Conservation (phyloP, 257 asterid genomes). For the Nicotiana tomentosiformis region DNA sequence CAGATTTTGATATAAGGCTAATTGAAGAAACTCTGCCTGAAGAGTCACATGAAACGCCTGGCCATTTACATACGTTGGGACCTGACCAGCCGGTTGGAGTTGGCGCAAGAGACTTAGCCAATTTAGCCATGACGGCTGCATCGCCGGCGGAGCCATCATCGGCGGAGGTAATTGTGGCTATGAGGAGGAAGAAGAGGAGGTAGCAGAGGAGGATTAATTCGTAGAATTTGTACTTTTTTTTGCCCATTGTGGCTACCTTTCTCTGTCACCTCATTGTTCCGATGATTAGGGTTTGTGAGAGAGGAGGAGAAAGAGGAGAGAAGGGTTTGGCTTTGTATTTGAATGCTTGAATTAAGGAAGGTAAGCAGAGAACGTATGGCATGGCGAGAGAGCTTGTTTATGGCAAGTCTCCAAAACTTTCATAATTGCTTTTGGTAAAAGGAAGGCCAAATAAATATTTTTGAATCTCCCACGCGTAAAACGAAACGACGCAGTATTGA, state of each 20-base stretch:
- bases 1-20: constrained; percentile 33
- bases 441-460: neutral
- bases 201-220: constrained; percentile 10
- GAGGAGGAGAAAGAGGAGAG: constrained; percentile 4
- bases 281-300: constrained; percentile 9
- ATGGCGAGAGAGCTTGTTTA: constrained; percentile 10
- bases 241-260: constrained; percentile 26
- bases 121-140: constrained; percentile 45
- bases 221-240: constrained; percentile 23
- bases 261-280: constrained; percentile 19
- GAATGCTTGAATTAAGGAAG: constrained; percentile 22
- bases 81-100: constrained; percentile 57
- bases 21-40: constrained; percentile 43
- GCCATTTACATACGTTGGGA: constrained; percentile 62
- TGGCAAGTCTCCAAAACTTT: neutral
- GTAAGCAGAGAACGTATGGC: neutral
- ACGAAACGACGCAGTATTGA: neutral
- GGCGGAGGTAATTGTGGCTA: neutral
- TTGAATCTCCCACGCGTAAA: neutral
- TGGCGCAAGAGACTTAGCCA: constrained; percentile 46
- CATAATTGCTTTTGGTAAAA: neutral
- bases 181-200: constrained; percentile 22
- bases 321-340: neutral
- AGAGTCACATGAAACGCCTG: constrained; percentile 51
- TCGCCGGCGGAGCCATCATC: constrained; percentile 41